Percentiles rank a stretch among this genome's conserved stretches.
Evolutionary conservation across 176 grass and related monocot genomes (phyloP).

Genomic region (Musa itinerans): DNA sequence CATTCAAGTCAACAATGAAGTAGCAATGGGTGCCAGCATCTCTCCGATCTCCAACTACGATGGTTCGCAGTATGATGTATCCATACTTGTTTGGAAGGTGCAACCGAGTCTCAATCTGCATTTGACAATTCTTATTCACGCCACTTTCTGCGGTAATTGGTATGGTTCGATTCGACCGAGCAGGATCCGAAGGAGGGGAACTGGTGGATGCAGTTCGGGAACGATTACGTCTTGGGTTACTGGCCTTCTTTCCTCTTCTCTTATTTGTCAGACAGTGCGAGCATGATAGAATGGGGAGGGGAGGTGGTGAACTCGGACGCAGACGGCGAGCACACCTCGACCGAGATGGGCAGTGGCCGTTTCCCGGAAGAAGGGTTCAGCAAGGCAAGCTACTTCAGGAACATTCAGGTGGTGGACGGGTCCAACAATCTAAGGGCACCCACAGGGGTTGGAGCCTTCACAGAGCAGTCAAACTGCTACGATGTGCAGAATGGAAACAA

Average conservation of each 20-base stretch:
- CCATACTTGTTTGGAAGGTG: background rate
- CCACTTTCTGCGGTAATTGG: too few species aligned
- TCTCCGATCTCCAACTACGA: background rate
- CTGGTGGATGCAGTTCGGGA: slow-evolving; percentile 1
- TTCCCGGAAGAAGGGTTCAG: background rate
- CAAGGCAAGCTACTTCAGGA: slow-evolving; percentile 1
- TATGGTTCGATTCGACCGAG: background rate
- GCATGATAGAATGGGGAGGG: background rate
- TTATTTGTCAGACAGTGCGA: background rate
- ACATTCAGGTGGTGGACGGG: background rate
- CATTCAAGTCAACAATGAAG: background rate
- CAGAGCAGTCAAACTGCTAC: background rate
- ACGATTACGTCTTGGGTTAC: background rate
- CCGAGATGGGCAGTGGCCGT: background rate
- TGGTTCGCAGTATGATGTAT: background rate
- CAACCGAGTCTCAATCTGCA: background rate
- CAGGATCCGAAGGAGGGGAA: slow-evolving; percentile 1
- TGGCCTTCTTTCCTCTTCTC: background rate
- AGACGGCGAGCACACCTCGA: background rate
- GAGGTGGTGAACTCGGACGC: background rate
- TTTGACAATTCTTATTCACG: background rate
- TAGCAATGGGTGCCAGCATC: background rate
- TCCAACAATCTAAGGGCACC: slow-evolving; percentile 4
- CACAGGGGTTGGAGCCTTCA: background rate
- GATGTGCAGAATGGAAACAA: background rate